Evolutionary conservation across 257 asterid species (phyloP).

Genomic region (Fraxinus pennsylvanica): DNA sequence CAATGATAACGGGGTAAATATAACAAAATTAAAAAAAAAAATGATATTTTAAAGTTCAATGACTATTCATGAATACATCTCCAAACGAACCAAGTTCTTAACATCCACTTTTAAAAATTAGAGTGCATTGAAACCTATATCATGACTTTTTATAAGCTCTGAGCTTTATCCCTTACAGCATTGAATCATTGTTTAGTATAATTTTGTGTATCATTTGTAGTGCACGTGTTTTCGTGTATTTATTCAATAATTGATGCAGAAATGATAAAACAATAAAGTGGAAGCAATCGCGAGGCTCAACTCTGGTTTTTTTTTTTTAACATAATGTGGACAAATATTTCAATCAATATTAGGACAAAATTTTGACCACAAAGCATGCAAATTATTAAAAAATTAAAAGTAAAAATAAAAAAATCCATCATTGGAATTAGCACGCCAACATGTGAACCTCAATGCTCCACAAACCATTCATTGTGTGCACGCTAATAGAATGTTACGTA

Average conservation of each 20-base stretch:
- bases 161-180: neutral
- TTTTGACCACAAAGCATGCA: neutral
- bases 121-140: neutral
- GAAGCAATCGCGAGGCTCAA: constrained; percentile 31
- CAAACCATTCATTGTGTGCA: neutral
- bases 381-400: neutral
- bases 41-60: too few species aligned
- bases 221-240: constrained; percentile 49
- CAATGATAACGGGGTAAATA: too few species aligned
- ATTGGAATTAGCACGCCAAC: neutral
- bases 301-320: constrained; percentile 24
- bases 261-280: constrained; percentile 36
- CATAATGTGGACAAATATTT: constrained; percentile 7
- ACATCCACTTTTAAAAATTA: too few species aligned
- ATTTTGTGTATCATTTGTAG: constrained; percentile 25
- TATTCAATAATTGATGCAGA: constrained; percentile 43
- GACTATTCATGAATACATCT: too few species aligned
- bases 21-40: too few species aligned
- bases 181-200: neutral
- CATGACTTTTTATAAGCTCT: neutral
- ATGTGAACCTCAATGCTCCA: neutral
- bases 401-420: neutral
- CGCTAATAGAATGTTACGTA: neutral
- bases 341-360: constrained; percentile 8
- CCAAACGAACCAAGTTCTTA: too few species aligned